Evolutionary conservation across 306 rosid species (phyloP).

Genomic region (Crataegus laevigata): DNA sequence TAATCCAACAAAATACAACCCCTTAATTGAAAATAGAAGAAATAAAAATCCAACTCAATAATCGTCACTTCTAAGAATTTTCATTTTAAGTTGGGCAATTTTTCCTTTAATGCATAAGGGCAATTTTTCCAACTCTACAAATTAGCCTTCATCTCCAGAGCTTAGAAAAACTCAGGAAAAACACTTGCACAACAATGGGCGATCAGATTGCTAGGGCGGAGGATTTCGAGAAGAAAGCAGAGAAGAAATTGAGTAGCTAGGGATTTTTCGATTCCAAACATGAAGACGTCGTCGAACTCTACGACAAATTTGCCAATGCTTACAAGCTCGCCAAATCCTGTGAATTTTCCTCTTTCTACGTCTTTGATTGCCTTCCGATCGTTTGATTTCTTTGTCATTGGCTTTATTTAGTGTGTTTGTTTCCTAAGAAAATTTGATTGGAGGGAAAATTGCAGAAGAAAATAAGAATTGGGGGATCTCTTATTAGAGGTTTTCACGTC

Average conservation of each 20-base stretch:
- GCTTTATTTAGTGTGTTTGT: not conserved
- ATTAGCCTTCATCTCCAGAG: constrained; percentile 2
- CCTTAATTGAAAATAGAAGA: no score
- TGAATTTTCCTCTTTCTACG: constrained; percentile 12
- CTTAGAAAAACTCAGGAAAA: constrained; percentile 1
- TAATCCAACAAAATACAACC: no score
- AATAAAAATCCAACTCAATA: no score
- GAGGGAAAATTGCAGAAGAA: not conserved
- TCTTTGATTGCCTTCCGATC: not conserved
- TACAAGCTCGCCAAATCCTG: constrained; percentile 91
- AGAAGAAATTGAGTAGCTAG: constrained; percentile 79
- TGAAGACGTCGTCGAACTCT: constrained; percentile 94
- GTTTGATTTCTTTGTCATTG: not conserved
- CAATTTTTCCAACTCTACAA: no score
- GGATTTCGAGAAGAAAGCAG: constrained; percentile 77
- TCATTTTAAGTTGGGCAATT: no score
- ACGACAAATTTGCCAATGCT: constrained; percentile 78
- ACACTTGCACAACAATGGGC: no score
- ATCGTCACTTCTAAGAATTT: no score
- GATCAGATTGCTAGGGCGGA: constrained; percentile 64
- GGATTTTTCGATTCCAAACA: constrained; percentile 70
- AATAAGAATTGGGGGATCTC: not conserved
- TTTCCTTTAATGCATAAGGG: no score
- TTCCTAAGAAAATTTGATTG: not conserved
- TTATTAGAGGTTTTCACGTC: not conserved